A percentile compares a stretch with the other conserved stretches of the same genome.
Conservation (phyloP, 495 filamentous ascomycete species). For the Bacidia gigantensis region DNA sequence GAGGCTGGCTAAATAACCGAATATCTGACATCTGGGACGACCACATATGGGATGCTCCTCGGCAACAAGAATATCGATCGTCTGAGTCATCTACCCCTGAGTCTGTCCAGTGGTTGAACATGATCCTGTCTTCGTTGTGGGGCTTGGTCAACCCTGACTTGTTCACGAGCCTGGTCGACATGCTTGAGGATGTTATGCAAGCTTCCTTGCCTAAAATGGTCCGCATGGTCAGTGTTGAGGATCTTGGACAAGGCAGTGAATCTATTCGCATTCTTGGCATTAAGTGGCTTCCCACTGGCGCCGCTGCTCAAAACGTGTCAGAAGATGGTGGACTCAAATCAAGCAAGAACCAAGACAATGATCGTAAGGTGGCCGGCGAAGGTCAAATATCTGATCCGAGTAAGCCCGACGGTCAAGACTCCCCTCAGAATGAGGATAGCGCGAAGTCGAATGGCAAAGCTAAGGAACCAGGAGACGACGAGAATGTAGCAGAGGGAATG, state of each 20-base stretch:
- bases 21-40: conserved; percentile 43
- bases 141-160: conserved; percentile 58
- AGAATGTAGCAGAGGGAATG: conserved; percentile 45
- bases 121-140: conserved; percentile 48
- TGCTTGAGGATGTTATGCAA: conserved; percentile 61
- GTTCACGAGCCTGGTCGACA: conserved; percentile 48
- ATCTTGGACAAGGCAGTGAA: conserved; percentile 56
- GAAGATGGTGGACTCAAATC: conserved; percentile 37
- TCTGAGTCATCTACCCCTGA: conserved; percentile 36
- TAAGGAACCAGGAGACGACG: conserved; percentile 27
- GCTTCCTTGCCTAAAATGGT: conserved; percentile 48
- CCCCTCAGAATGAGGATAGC: not conserved
- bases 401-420: not conserved
- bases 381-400: conserved; percentile 20
- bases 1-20: conserved; percentile 39
- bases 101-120: conserved; percentile 54
- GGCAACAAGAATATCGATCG: conserved; percentile 29
- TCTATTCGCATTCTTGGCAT: conserved; percentile 49
- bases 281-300: conserved; percentile 51
- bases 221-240: conserved; percentile 54
- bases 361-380: conserved; percentile 35
- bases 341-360: conserved; percentile 27
- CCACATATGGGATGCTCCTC: conserved; percentile 46
- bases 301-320: conserved; percentile 43
- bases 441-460: conserved; percentile 10